Evolutionary conservation across 202 grass and related monocot species (phyloP).

Genomic region (Setaria italica): DNA sequence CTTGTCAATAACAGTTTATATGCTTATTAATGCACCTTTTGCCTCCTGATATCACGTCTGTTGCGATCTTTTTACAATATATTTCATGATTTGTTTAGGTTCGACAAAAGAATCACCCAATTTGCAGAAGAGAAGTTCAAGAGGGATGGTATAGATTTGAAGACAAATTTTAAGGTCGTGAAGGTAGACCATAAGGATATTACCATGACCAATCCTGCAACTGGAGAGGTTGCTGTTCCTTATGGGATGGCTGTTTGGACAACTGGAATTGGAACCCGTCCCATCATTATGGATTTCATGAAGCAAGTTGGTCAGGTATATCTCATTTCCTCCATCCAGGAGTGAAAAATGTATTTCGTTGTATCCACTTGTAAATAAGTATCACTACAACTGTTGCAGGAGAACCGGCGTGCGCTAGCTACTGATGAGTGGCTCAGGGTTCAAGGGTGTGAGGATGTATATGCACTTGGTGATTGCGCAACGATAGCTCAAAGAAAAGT

Average conservation of each 20-base stretch:
- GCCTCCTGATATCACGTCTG: background rate
- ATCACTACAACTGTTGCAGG: slow-evolving; percentile 47
- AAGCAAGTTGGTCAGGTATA: slow-evolving; percentile 82
- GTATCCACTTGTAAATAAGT: background rate
- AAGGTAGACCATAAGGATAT: slow-evolving; percentile 80
- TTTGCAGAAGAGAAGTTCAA: slow-evolving; percentile 89
- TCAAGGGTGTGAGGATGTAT: slow-evolving; percentile 62
- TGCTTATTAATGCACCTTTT: background rate
- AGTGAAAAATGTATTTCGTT: background rate
- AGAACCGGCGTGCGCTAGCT: slow-evolving; percentile 59
- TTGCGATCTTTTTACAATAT: background rate
- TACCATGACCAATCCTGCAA: slow-evolving; percentile 61
- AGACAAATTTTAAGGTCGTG: slow-evolving; percentile 80
- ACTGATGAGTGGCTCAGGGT: slow-evolving; percentile 91
- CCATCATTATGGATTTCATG: slow-evolving; percentile 82
- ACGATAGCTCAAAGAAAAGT: slow-evolving; percentile 83
- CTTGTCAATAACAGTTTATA: background rate
- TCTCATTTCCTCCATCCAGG: slow-evolving; percentile 4
- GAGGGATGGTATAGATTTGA: slow-evolving; percentile 75
- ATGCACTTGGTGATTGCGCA: slow-evolving; percentile 83
- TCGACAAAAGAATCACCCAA: slow-evolving; percentile 87
- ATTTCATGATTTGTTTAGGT: slow-evolving; percentile 50
- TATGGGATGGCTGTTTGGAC: slow-evolving; percentile 84
- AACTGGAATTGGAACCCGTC: slow-evolving; percentile 79
- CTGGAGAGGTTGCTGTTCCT: slow-evolving; percentile 64